A percentile compares a stretch with the other conserved stretches of the same genome.
phyloP scores from a whole-genome alignment of 441 rosid genomes.

The Aleurites moluccanus region DNA sequence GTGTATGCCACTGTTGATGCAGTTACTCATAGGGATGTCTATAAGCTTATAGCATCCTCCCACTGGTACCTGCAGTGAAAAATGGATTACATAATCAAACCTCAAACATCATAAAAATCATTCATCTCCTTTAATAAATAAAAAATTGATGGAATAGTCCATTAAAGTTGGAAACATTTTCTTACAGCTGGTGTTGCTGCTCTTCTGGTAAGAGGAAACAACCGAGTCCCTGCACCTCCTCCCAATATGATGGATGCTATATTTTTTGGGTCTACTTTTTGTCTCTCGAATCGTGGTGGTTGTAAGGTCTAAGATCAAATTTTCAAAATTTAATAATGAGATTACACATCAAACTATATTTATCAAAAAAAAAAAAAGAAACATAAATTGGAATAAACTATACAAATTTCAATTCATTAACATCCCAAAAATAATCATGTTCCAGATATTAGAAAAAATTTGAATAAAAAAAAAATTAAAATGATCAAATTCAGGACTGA shows the following conservation, averaged over 20 bases:
- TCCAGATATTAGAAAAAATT: background rate
- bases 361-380: no score
- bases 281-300: conserved; percentile 49
- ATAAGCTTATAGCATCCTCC: conserved; percentile 93
- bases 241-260: conserved; percentile 90
- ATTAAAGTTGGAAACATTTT: background rate
- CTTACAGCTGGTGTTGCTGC: conserved; percentile 94
- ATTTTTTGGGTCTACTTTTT: conserved; percentile 69
- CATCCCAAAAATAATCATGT: background rate
- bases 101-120: background rate
- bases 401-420: background rate
- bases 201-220: conserved; percentile 86
- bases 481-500: background rate
- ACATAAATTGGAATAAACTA: background rate
- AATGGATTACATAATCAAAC: conserved; percentile 11
- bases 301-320: conserved; percentile 43
- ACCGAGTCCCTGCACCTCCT: conserved; percentile 89
- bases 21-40: conserved; percentile 96
- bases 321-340: conserved; percentile 3
- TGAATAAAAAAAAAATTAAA: background rate
- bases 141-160: conserved; percentile 1
- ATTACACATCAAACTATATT: conserved; percentile 1
- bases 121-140: background rate
- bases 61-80: conserved; percentile 68
- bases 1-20: conserved; percentile 90